These are phyloP conservation scores for Talaromyces pinophilus DNA, from an alignment of 2,329 filamentous ascomycete genomes.

Conservation along the genomic window DNA sequence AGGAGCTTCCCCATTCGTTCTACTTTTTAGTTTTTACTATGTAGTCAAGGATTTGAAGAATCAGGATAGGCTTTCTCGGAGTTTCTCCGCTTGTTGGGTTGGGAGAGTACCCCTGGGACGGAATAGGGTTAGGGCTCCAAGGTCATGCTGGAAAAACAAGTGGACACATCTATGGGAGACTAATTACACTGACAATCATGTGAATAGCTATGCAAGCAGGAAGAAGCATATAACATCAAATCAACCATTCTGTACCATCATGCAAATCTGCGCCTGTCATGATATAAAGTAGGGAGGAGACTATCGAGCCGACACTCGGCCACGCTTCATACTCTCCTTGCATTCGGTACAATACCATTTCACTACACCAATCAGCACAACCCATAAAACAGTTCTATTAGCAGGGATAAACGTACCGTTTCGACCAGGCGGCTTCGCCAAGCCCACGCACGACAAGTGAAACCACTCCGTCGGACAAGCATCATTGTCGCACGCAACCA, in stretches of 20 bases:
- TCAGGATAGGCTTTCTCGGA: background rate
- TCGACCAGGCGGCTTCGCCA: conserved; percentile 74
- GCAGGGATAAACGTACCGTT: conserved; percentile 60
- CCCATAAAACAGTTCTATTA: background rate
- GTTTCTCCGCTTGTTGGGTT: background rate
- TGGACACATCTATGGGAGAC: background rate
- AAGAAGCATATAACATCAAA: background rate
- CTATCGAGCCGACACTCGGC: conserved; percentile 34
- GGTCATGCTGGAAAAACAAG: no score
- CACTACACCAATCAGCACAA: conserved; percentile 48
- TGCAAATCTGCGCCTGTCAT: background rate
- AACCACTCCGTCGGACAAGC: conserved; percentile 79
- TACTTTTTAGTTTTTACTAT: background rate
- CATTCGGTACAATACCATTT: conserved; percentile 85
- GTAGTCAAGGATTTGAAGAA: background rate
- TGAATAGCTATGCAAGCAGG: background rate
- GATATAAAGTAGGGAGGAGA: background rate
- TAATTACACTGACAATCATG: background rate
- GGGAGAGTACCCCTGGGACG: background rate
- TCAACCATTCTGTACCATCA: background rate
- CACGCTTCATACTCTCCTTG: conserved; percentile 64
- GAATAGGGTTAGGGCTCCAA: background rate
- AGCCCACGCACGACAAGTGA: conserved; percentile 76
- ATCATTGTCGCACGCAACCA: conserved; percentile 77
- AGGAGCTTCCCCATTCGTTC: background rate